phyloP scores from a whole-genome alignment of 495 filamentous ascomycete genomes.

The Daldinia vernicosa region DNA sequence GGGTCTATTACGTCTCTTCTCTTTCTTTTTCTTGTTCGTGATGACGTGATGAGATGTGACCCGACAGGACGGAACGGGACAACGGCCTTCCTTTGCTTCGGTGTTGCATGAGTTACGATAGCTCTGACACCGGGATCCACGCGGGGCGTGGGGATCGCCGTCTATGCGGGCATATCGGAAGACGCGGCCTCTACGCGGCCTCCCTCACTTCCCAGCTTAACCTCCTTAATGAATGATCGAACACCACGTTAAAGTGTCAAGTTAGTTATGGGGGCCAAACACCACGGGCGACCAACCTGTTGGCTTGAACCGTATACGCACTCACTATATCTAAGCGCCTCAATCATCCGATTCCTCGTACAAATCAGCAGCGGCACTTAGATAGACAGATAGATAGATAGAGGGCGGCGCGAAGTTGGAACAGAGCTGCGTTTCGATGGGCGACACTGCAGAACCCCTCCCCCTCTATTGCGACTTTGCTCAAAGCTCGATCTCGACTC shows the following conservation, averaged over 20 bases:
- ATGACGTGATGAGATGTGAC: neutral
- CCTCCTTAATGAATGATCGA: neutral
- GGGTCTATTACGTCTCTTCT: neutral
- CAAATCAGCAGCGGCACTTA: neutral
- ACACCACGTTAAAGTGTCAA: neutral
- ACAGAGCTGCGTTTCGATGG: slow-evolving; percentile 14
- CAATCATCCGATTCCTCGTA: neutral
- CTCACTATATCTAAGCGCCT: neutral
- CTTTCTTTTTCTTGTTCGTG: too few relatives aligned
- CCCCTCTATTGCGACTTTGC: slow-evolving; percentile 7
- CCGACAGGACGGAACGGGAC: slow-evolving; percentile 3
- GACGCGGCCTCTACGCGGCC: neutral
- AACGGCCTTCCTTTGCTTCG: neutral
- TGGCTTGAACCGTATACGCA: neutral
- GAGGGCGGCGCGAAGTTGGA: slow-evolving; percentile 23
- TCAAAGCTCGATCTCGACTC: neutral
- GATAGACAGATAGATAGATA: neutral
- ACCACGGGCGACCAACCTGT: neutral
- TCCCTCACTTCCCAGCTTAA: neutral
- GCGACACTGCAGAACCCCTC: slow-evolving; percentile 12
- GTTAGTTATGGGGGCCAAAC: neutral
- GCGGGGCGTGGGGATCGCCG: slow-evolving; percentile 3
- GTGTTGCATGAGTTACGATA: neutral
- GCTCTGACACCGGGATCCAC: slow-evolving; percentile 29
- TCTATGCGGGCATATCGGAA: neutral